Conservation (phyloP, 139 green algal species). For the Auxenochlorella pyrenoidosa region DNA sequence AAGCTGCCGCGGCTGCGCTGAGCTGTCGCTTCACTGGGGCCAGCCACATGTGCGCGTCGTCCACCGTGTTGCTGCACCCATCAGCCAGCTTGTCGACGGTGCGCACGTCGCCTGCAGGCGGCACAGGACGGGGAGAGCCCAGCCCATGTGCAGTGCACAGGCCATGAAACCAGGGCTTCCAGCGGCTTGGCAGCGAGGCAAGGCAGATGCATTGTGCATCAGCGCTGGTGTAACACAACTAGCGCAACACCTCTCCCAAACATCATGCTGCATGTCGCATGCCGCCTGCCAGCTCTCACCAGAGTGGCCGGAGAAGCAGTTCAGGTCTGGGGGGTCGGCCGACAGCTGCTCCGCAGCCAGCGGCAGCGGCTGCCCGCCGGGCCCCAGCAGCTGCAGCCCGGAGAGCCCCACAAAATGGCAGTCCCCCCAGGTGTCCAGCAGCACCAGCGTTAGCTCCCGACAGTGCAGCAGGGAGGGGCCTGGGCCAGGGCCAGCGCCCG, state of each 20-base stretch:
- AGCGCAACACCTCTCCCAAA: too few species aligned
- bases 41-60: constrained; percentile 50
- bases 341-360: neutral
- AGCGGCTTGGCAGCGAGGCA: too few species aligned
- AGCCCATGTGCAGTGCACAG: too few species aligned
- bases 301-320: constrained; percentile 46
- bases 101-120: constrained; percentile 42
- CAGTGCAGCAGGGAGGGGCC: constrained; percentile 13
- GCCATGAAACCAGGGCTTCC: too few species aligned
- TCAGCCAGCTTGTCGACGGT: constrained; percentile 55
- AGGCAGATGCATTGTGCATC: too few species aligned
- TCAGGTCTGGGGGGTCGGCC: constrained; percentile 49
- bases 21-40: constrained; percentile 37
- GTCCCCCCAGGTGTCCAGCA: constrained; percentile 57
- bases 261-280: too few species aligned
- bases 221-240: too few species aligned
- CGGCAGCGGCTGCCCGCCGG: constrained; percentile 25
- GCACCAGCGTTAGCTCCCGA: constrained; percentile 32
- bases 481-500: neutral
- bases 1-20: neutral
- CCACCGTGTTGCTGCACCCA: constrained; percentile 33
- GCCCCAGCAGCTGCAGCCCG: constrained; percentile 44
- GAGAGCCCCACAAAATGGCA: constrained; percentile 54
- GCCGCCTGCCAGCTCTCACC: too few species aligned
- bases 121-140: too few species aligned